Evolutionary conservation across 257 asterid species (phyloP), one percentile per base, ranked within the genome.

Genomic region (Fraxinus cuspidata): DNA sequence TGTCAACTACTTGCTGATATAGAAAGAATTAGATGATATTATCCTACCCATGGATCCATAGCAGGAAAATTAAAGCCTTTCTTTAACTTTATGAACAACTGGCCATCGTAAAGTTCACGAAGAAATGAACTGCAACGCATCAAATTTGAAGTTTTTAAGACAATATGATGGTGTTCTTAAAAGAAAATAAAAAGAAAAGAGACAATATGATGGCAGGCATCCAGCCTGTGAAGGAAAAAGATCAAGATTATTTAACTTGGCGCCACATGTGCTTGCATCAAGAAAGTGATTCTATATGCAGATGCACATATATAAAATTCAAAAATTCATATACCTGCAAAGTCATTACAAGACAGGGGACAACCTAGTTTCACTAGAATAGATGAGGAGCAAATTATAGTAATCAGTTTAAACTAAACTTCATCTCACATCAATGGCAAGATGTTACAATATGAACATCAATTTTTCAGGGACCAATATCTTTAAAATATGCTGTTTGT

Each of bases 1-100:
- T 7, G 27, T 16, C 13, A 51, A 58, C 35, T 56, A 42, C 53
- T 78, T 67, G 58, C 51, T 32, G 44, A 72, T 77, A 65, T 34
- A 8, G 21, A 27, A 87, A 81, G 77, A 77, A 77, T 72, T 73
- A 29, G 73, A 77, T 77, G 56, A 77, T 81, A 82, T 84, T 68
- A 81, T 80, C 89, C 86, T 93, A 96, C 99, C 99, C 99, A 96
- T 84, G 86, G 97, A 84, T 93, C 99, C 99, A 93, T 90, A 73
- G 98, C 98, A 77, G 98, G 99, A 70, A 96, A 81, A 74, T 86
- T 80, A 80, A 85, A 75, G 58, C 97, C 99, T 83, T 86, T 90
- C 88, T 92, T 92, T 71, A 96, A 84, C 92, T 93, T 96, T 68
- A 96, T 73, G 76, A 96, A 93, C 80, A 96, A 77, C 71, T 93